These are phyloP conservation scores for Colletotrichum paranaense DNA, from an alignment of 2,329 filamentous ascomycete genomes.

Conservation along the genomic window DNA sequence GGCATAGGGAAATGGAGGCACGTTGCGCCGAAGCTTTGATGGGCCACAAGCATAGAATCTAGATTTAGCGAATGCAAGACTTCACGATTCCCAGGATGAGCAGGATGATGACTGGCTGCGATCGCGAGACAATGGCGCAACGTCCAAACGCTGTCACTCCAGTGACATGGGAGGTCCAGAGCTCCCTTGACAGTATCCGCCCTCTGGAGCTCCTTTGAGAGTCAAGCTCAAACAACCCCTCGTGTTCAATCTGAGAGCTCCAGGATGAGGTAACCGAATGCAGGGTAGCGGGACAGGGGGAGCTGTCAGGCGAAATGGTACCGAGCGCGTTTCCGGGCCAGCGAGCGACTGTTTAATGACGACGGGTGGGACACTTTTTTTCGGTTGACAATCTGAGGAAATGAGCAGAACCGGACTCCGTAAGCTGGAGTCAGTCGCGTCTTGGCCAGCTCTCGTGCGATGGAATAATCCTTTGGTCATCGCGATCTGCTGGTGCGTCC, in stretches of 20 bases:
- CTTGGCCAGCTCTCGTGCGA: not conserved
- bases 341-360: conserved; percentile 30
- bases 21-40: not conserved
- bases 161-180: conserved; percentile 3
- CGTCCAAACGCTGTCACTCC: not conserved
- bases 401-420: conserved; percentile 12
- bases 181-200: not conserved
- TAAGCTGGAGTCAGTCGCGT: conserved; percentile 1
- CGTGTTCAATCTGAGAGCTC: conserved; percentile 33
- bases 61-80: not conserved
- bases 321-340: conserved; percentile 35
- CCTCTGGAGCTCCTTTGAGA: not conserved
- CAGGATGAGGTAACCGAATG: conserved; percentile 30
- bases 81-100: not conserved
- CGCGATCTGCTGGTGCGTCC: not conserved
- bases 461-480: not conserved
- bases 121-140: conserved; percentile 9
- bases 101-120: not conserved
- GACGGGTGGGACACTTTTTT: conserved; percentile 16
- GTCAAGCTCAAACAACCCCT: conserved; percentile 18
- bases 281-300: conserved; percentile 31
- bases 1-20: conserved; percentile 29
- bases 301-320: conserved; percentile 32
- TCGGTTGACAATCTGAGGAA: conserved; percentile 9
- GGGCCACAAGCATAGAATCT: not conserved